Evolutionary conservation across 208 protist species (phyloP).

Genomic region (Wallacemonas rigidus): DNA sequence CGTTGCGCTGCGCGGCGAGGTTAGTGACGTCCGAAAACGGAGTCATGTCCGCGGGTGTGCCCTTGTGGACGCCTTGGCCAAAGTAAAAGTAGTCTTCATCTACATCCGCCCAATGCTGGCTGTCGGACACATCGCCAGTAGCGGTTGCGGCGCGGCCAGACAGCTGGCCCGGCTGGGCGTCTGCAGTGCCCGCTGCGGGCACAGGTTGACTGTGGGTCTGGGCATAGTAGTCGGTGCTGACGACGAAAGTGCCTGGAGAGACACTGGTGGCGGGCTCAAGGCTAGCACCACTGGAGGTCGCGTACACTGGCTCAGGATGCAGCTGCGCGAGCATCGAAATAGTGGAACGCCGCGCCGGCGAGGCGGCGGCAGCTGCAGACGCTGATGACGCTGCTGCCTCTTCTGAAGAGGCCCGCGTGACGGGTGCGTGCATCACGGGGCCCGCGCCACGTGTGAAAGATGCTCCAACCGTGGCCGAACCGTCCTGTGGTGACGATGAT

Average conservation of each 20-base stretch:
- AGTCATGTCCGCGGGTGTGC: background rate
- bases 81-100: slow-evolving; percentile 90
- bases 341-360: slow-evolving; percentile 7
- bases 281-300: background rate
- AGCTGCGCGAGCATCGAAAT: slow-evolving; percentile 16
- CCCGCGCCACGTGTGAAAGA: background rate
- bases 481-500: background rate
- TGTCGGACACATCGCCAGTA: no score
- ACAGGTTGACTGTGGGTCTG: slow-evolving; percentile 1
- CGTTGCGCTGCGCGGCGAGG: background rate
- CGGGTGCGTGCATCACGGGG: slow-evolving; percentile 14
- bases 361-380: background rate
- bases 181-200: background rate
- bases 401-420: background rate
- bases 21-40: slow-evolving; percentile 10
- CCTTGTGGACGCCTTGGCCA: slow-evolving; percentile 30
- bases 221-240: slow-evolving; percentile 51
- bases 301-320: background rate
- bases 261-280: slow-evolving; percentile 45
- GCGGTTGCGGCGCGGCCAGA: no score
- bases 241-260: slow-evolving; percentile 54
- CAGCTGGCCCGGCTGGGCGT: background rate
- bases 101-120: slow-evolving; percentile 36
- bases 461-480: slow-evolving; percentile 17
- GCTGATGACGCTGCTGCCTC: background rate